Conservation (phyloP, 176 grass and related monocot genomes). For the Guadua angustifolia region DNA sequence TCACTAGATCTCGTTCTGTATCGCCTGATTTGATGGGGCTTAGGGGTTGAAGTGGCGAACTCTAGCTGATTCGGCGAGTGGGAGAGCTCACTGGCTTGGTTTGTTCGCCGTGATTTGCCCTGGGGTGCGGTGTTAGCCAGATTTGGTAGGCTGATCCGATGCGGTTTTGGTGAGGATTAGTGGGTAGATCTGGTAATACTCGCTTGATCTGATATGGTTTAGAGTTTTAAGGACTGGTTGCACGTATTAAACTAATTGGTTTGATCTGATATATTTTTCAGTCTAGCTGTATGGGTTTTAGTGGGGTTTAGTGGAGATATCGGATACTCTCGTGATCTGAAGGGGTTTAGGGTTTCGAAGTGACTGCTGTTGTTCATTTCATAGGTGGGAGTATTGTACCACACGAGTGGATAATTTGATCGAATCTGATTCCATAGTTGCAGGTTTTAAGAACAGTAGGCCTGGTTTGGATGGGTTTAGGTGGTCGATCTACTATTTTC, state of each 20-base stretch:
- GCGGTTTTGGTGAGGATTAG: constrained; percentile 1
- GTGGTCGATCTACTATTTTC: neutral
- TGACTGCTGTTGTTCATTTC: constrained; percentile 2
- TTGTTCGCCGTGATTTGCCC: neutral
- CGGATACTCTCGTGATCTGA: neutral
- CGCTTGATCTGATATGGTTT: constrained; percentile 8
- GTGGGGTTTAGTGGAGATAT: constrained; percentile 10
- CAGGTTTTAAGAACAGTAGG: neutral
- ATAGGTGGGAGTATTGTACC: neutral
- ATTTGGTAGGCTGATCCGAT: constrained; percentile 10
- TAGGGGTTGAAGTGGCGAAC: neutral
- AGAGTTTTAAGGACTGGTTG: neutral
- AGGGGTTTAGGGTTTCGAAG: neutral
- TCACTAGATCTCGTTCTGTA: constrained; percentile 20
- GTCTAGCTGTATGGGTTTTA: neutral
- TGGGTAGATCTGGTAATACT: constrained; percentile 16
- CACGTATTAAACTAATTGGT: neutral
- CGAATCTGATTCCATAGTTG: neutral
- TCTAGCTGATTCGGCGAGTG: neutral
- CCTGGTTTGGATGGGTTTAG: constrained; percentile 14
- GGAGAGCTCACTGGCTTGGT: constrained; percentile 32
- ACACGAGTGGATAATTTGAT: neutral
- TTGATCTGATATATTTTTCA: neutral
- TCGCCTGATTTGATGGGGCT: constrained; percentile 5
- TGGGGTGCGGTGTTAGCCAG: neutral